Evolutionary conservation across 192 early-diverging fungal species (phyloP).

Genomic region (Anaeromyces robustus): DNA sequence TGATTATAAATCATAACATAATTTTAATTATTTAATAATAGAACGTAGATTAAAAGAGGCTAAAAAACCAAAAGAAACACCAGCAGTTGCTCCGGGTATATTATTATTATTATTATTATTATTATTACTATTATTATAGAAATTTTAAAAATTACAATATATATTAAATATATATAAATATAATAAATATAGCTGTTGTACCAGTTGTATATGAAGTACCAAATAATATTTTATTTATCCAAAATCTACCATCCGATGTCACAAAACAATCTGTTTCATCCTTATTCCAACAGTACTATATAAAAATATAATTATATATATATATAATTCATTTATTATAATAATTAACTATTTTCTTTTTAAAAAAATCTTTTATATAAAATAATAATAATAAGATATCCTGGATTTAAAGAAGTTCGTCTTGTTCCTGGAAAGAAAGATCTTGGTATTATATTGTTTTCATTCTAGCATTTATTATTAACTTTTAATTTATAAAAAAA

Average conservation of each 20-base stretch:
- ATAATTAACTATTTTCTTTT: neutral
- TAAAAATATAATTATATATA: neutral
- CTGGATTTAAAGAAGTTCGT: slow-evolving; percentile 92
- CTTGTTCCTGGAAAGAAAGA: slow-evolving; percentile 77
- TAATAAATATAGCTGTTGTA: neutral
- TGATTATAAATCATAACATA: too few relatives aligned
- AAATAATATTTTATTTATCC: slow-evolving; percentile 89
- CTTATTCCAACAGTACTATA: slow-evolving; percentile 58
- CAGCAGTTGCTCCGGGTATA: neutral
- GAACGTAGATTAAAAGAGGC: neutral
- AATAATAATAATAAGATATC: slow-evolving; percentile 19
- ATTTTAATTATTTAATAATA: neutral
- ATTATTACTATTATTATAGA: neutral
- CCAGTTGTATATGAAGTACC: slow-evolving; percentile 66
- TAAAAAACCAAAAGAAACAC: slow-evolving; percentile 5
- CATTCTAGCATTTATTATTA: too few relatives aligned
- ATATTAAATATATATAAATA: neutral
- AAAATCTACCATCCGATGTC: slow-evolving; percentile 62
- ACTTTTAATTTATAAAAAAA: too few relatives aligned
- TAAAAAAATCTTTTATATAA: neutral
- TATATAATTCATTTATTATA: slow-evolving; percentile 6
- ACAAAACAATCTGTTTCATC: slow-evolving; percentile 39
- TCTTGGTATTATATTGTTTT: too few relatives aligned
- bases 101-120: slow-evolving; percentile 7
- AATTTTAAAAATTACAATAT: neutral